A percentile compares a stretch with the other conserved stretches of the same genome.
phyloP scores from a whole-genome alignment of 371 early-diverging fungal genomes.

The Mortierella sp. region DNA sequence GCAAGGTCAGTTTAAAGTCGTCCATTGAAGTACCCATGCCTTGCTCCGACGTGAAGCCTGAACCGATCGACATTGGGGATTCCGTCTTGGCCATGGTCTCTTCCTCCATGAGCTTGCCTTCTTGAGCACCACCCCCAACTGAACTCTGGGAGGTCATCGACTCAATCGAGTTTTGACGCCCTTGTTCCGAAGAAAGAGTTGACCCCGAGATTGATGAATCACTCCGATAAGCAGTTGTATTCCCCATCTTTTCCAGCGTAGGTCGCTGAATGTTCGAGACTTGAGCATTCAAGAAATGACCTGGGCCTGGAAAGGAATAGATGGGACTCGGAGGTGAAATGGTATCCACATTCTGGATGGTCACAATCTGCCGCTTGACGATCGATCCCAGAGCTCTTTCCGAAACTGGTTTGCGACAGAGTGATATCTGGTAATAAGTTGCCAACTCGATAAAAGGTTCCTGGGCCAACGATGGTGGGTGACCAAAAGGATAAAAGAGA shows the following conservation, averaged over 20 bases:
- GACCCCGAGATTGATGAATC: no score
- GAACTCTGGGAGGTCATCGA: no score
- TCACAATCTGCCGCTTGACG: slow-evolving; percentile 38
- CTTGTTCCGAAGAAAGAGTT: no score
- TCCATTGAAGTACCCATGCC: background rate
- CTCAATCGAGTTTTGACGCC: no score
- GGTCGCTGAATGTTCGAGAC: background rate
- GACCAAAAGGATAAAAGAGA: slow-evolving; percentile 49
- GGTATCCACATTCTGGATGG: slow-evolving; percentile 14
- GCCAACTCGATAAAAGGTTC: slow-evolving; percentile 43
- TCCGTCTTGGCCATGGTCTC: no score
- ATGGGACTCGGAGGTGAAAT: background rate
- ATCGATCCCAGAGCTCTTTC: slow-evolving; percentile 48
- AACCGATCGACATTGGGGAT: no score
- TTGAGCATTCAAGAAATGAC: background rate
- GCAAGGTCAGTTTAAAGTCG: slow-evolving; percentile 9
- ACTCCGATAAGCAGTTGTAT: background rate
- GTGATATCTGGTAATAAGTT: slow-evolving; percentile 41
- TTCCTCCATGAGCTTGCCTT: no score
- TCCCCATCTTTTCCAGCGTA: background rate
- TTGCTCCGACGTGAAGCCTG: no score
- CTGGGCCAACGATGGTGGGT: slow-evolving; percentile 47
- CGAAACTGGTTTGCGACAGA: slow-evolving; percentile 51
- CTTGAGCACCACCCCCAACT: no score
- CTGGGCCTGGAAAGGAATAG: background rate